These are phyloP conservation scores for Acanthamoeba rhysodes DNA, from an alignment of 208 protist species.

Conservation along the genomic window DNA sequence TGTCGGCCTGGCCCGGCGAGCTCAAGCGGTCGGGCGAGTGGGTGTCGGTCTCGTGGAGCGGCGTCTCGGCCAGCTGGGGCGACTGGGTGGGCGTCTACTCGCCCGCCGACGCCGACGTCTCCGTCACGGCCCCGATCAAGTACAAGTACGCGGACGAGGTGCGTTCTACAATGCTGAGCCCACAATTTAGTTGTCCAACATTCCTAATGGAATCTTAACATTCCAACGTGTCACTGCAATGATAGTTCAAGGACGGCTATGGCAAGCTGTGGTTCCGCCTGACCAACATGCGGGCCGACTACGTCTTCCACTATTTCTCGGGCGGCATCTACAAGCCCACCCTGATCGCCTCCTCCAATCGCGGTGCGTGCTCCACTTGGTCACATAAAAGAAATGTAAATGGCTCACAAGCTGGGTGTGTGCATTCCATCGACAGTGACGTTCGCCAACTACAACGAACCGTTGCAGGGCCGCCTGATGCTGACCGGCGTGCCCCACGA, in stretches of 20 bases:
- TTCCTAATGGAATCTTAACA: too few relatives aligned
- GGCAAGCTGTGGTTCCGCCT: neutral
- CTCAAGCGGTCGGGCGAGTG: neutral
- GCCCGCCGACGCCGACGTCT: neutral
- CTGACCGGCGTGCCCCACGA: neutral
- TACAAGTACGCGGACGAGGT: constrained; percentile 42
- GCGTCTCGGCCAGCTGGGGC: neutral
- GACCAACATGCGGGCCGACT: constrained; percentile 44
- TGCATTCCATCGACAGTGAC: neutral
- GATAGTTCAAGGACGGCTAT: neutral
- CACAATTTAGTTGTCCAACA: too few relatives aligned
- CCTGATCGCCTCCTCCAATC: constrained; percentile 18
- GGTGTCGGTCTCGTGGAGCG: neutral
- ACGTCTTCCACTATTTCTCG: neutral
- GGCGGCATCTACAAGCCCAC: neutral
- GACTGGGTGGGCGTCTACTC: constrained; percentile 31
- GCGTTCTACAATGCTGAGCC: too few relatives aligned
- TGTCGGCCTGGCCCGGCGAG: neutral
- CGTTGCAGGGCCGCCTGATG: constrained; percentile 9
- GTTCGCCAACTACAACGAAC: constrained; percentile 46
- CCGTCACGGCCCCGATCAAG: neutral
- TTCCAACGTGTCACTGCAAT: too few relatives aligned
- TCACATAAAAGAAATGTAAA: too few relatives aligned
- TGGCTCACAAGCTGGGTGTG: too few relatives aligned
- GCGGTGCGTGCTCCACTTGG: too few relatives aligned